phyloP scores from a whole-genome alignment of 2,329 filamentous ascomycete genomes.

The Aureobasidium sp. region DNA sequence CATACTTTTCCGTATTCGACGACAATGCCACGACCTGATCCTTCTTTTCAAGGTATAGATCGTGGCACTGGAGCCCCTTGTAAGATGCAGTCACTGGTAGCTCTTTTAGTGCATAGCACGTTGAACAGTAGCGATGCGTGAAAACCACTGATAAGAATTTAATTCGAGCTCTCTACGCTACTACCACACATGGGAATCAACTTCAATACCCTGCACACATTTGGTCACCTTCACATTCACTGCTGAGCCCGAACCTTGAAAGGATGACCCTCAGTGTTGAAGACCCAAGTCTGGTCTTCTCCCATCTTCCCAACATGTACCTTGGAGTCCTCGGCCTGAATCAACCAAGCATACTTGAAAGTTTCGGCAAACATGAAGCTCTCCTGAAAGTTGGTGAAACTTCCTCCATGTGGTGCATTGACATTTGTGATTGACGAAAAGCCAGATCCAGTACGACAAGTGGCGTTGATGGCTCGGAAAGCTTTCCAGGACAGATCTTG shows the following conservation, averaged over 20 bases:
- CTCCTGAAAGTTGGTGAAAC: constrained; percentile 66
- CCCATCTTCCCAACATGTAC: neutral
- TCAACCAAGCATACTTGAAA: constrained; percentile 74
- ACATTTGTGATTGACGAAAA: constrained; percentile 61
- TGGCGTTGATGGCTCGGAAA: constrained; percentile 59
- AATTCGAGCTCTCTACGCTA: neutral
- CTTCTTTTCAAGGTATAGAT: too few species aligned
- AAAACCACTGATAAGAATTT: neutral
- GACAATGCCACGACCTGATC: too few species aligned
- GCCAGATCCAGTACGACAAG: constrained; percentile 55
- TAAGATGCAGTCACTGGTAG: neutral
- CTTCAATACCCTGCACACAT: neutral
- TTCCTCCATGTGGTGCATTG: constrained; percentile 50
- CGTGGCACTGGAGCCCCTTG: neutral
- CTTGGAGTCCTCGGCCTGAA: constrained; percentile 37
- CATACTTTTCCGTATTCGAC: too few species aligned
- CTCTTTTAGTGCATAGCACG: neutral
- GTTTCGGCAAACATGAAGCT: constrained; percentile 86
- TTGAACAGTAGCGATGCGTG: neutral
- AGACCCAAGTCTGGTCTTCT: constrained; percentile 41
- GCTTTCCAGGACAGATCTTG: constrained; percentile 79
- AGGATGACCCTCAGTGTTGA: constrained; percentile 59
- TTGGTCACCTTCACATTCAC: neutral
- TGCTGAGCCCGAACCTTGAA: constrained; percentile 33
- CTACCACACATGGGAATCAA: neutral